phyloP scores from a whole-genome alignment of 2,329 filamentous ascomycete genomes.

The Cladosporium sp. region DNA sequence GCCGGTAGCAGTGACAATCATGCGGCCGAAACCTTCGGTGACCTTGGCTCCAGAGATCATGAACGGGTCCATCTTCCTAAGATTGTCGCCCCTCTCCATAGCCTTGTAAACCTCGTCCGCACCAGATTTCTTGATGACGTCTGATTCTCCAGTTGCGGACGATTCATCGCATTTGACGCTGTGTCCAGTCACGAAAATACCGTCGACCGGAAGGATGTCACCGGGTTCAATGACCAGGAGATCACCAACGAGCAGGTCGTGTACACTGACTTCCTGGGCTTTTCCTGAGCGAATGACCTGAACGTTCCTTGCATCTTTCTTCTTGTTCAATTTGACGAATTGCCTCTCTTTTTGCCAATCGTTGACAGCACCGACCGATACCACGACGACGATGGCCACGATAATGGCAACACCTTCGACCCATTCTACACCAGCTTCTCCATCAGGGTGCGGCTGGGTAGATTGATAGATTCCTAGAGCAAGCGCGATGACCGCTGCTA shows the following conservation, averaged over 20 bases:
- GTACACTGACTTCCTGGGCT: constrained; percentile 68
- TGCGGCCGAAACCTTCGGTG: constrained; percentile 72
- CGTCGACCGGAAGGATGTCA: constrained; percentile 71
- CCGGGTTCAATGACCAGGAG: constrained; percentile 73
- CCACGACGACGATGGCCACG: constrained; percentile 73
- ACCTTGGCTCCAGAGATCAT: constrained; percentile 86
- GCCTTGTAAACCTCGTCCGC: constrained; percentile 67
- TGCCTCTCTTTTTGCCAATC: constrained; percentile 82
- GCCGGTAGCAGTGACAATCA: constrained; percentile 73
- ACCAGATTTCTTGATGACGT: constrained; percentile 67
- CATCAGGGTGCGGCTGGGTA: constrained; percentile 53
- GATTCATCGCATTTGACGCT: constrained; percentile 74
- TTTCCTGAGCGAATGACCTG: constrained; percentile 76
- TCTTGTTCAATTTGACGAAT: constrained; percentile 77
- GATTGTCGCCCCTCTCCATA: constrained; percentile 62
- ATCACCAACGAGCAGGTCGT: constrained; percentile 73
- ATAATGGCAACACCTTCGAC: constrained; percentile 81
- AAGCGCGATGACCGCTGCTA: constrained; percentile 72
- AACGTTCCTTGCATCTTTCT: constrained; percentile 74
- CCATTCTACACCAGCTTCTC: constrained; percentile 69
- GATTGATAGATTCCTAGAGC: constrained; percentile 72
- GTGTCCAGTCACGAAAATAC: constrained; percentile 69
- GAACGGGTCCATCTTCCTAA: constrained; percentile 75
- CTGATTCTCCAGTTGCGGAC: constrained; percentile 74
- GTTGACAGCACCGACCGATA: constrained; percentile 74